These are phyloP conservation scores for Citrus cavaleriei DNA, from an alignment of 345 rosid genomes.

Conservation along the genomic window DNA sequence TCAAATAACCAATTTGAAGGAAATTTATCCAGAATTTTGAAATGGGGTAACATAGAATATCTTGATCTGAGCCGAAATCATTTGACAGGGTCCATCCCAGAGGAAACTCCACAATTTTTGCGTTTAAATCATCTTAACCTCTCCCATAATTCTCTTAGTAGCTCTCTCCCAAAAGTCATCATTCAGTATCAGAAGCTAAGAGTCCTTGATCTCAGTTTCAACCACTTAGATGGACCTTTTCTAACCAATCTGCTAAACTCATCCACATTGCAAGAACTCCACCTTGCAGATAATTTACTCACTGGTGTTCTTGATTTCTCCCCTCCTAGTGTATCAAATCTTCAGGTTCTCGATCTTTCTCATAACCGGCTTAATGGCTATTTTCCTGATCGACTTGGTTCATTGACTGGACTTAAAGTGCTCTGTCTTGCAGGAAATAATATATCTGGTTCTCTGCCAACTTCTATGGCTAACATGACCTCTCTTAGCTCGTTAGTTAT, in stretches of 20 bases:
- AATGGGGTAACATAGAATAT: constrained; percentile 80
- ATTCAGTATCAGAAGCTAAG: constrained; percentile 70
- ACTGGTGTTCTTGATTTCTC: constrained; percentile 54
- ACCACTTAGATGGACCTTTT: constrained; percentile 64
- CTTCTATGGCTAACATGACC: constrained; percentile 63
- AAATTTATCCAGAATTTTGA: constrained; percentile 62
- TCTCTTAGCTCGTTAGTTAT: constrained; percentile 64
- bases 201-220: constrained; percentile 84
- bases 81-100: constrained; percentile 73
- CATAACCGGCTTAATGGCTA: constrained; percentile 64
- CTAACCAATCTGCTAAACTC: constrained; percentile 54
- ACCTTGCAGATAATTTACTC: constrained; percentile 64
- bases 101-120: constrained; percentile 67
- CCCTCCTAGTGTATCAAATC: constrained; percentile 42
- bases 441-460: constrained; percentile 83
- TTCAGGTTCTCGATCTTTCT: constrained; percentile 78
- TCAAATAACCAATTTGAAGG: constrained; percentile 85
- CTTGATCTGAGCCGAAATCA: constrained; percentile 89
- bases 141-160: constrained; percentile 68
- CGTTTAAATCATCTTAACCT: constrained; percentile 88
- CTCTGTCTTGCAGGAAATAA: constrained; percentile 80
- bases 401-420: constrained; percentile 59
- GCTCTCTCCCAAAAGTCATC: constrained; percentile 62
- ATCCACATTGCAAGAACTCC: constrained; percentile 71
- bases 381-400: constrained; percentile 68